Percentiles rank a stretch among this genome's conserved stretches.
phyloP scores from a whole-genome alignment of 768 basidiomycete species.

The Vishniacozyma victoriae region DNA sequence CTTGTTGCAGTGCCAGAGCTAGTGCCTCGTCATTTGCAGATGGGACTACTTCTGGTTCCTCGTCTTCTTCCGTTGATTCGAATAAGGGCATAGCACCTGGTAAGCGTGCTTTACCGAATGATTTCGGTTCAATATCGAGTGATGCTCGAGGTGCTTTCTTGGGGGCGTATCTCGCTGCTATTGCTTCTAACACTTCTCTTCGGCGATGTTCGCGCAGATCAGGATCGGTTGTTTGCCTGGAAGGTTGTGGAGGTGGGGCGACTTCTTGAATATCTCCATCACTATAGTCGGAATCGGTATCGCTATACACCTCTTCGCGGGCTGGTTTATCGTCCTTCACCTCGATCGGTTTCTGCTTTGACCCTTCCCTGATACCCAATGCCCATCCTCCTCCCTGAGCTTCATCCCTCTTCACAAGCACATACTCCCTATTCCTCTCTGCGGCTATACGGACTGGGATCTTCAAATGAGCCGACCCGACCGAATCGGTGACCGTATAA shows the following conservation, averaged over 20 bases:
- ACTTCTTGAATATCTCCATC: slow-evolving; percentile 23
- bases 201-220: slow-evolving; percentile 37
- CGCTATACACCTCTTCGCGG: slow-evolving; percentile 41
- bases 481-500: slow-evolving; percentile 81
- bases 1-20: slow-evolving; percentile 40
- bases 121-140: slow-evolving; percentile 29
- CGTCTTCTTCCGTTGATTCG: slow-evolving; percentile 17
- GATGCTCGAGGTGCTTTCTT: slow-evolving; percentile 16
- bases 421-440: slow-evolving; percentile 87
- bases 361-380: slow-evolving; percentile 83
- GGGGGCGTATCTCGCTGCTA: slow-evolving; percentile 37
- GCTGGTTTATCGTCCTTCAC: slow-evolving; percentile 61
- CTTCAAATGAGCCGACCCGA: slow-evolving; percentile 73
- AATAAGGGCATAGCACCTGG: slow-evolving; percentile 25
- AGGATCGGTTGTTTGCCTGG: slow-evolving; percentile 18
- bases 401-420: slow-evolving; percentile 88
- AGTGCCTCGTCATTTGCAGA: slow-evolving; percentile 39
- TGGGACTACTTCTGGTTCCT: slow-evolving; percentile 17
- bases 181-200: slow-evolving; percentile 41
- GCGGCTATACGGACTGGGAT: slow-evolving; percentile 93
- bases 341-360: slow-evolving; percentile 74
- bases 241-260: slow-evolving; percentile 2
- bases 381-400: slow-evolving; percentile 82
- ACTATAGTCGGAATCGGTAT: slow-evolving; percentile 41
- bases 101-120: slow-evolving; percentile 26